Evolutionary conservation across 768 basidiomycete species (phyloP), one percentile per base, ranked within the genome.

Genomic region (Trametes maxima): DNA sequence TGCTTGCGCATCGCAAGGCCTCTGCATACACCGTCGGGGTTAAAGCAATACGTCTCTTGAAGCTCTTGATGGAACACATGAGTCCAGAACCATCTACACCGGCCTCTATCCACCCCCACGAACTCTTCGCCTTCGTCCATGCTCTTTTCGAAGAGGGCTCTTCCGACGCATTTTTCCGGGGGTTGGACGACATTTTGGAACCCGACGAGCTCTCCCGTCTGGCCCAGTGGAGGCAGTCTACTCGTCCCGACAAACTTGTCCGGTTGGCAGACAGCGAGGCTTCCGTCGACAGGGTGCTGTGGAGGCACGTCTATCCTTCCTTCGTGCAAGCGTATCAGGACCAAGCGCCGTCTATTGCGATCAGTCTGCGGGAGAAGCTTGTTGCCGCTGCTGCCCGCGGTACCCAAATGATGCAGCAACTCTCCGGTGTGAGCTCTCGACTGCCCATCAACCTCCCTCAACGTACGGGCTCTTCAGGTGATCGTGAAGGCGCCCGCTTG

Each of bases 191-290:
- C 52, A 70, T 90, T 7, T 75, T 92, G 8, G 87, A 90, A 57
- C 76, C 79, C 24, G 69, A 80, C 0, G 87, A 91, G 57, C 70
- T 85, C 16, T 79, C 79, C 43, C 82, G 89, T 13, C 75, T 92
- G 22, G 81, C 82, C 28, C 84, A 88, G 62, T 91, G 90, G 89
- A 78, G 78, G 65, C 79, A 85, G 53, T 82, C 82, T 7, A 77
- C 77, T 24, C 80, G 79, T 47, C 72, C 75, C 0, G 88, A 89
- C 59, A 74, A 85, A 28, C 78, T 86, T 13, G 75, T 93, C 13
- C 82, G 84, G 21, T 82, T 94, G 52, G 90, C 85, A 11, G 89
- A 92, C 59, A 93, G 92, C 71, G 74, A 76, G 6, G 79, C 85
- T 45, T 81, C 85, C 40, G 79, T 82, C 51, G 92, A 94, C 69